Conservation (phyloP, 495 filamentous ascomycete species). For the Bacidia gigantensis region DNA sequence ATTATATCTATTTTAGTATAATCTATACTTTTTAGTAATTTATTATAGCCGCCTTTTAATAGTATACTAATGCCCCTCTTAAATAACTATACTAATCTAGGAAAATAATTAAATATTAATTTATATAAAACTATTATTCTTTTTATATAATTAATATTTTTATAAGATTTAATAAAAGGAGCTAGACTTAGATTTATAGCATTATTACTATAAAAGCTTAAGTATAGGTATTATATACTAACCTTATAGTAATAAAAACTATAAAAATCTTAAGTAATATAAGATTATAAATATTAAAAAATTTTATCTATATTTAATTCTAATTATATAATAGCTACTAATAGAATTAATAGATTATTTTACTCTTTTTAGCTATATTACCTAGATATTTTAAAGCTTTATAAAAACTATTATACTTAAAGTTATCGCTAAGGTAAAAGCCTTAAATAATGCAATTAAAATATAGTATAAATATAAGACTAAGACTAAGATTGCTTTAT, state of each 20-base stretch:
- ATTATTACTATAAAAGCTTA: neutral
- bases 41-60: neutral
- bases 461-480: too few relatives aligned
- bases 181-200: too few relatives aligned
- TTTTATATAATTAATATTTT: neutral
- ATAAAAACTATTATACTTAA: too few relatives aligned
- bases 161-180: neutral
- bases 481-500: neutral
- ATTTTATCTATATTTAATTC: slow-evolving; percentile 3
- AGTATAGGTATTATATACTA: neutral
- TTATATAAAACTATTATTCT: too few relatives aligned
- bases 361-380: too few relatives aligned
- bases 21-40: neutral
- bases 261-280: neutral
- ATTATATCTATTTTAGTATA: slow-evolving; percentile 6
- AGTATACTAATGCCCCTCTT: neutral
- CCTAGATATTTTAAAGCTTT: too few relatives aligned
- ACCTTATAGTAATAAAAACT: neutral
- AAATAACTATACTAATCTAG: neutral
- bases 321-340: slow-evolving; percentile 1
- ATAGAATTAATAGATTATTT: neutral
- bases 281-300: neutral
- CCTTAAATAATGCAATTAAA: too few relatives aligned
- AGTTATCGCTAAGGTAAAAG: too few relatives aligned
- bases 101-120: too few relatives aligned